phyloP scores from a whole-genome alignment of 2,329 filamentous ascomycete species.

The Berkeleyomyces basicola region DNA sequence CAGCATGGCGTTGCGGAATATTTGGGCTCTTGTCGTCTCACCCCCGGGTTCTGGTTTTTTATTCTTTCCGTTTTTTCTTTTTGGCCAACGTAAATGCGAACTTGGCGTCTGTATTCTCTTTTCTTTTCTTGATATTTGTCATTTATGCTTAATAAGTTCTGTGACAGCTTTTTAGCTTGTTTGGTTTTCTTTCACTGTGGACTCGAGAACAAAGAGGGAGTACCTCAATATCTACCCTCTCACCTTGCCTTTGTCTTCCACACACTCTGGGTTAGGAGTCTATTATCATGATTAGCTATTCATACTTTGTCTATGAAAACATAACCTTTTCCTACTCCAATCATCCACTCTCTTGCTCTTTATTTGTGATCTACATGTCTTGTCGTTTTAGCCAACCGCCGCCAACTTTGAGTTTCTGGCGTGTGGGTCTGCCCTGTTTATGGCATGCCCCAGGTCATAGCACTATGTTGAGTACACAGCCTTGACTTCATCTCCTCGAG shows the following conservation, averaged over 20 bases:
- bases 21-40: not conserved
- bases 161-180: not conserved
- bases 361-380: not conserved
- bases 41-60: not conserved
- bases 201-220: not conserved
- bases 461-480: too few species aligned
- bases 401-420: too few species aligned
- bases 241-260: not conserved
- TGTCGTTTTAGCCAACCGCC: too few species aligned
- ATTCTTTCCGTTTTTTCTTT: not conserved
- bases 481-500: too few species aligned
- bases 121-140: not conserved
- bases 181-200: not conserved
- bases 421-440: too few species aligned
- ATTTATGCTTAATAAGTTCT: not conserved
- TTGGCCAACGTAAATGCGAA: not conserved
- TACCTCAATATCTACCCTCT: not conserved
- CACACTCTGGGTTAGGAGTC: not conserved
- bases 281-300: not conserved
- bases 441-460: too few species aligned
- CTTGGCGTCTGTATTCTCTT: not conserved
- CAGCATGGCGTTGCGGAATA: conserved; percentile 1
- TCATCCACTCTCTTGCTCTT: not conserved
- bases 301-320: not conserved
- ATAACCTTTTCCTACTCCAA: not conserved